Conservation (phyloP, 2,329 filamentous ascomycete genomes). For the Arthrinium phaeospermum region DNA sequence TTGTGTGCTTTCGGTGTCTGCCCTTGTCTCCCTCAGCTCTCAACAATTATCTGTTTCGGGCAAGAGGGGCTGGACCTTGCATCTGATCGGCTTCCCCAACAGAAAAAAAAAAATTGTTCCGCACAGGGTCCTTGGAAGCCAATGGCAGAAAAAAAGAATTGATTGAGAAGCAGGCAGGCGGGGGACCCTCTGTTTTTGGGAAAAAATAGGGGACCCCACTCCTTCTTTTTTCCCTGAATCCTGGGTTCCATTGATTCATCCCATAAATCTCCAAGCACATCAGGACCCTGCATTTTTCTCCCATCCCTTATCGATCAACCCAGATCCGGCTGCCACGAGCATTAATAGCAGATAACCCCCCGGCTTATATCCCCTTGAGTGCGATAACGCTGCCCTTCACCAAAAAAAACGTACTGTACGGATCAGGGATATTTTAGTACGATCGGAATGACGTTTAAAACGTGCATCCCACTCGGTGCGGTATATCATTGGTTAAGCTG, state of each 20-base stretch:
- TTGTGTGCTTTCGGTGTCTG: neutral
- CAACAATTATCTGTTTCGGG: slow-evolving; percentile 16
- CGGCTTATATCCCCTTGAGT: neutral
- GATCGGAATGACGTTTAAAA: no score
- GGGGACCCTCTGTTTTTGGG: neutral
- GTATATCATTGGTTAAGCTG: no score
- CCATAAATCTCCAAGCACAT: slow-evolving; percentile 8
- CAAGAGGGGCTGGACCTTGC: slow-evolving; percentile 15
- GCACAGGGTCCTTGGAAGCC: neutral
- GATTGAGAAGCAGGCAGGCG: neutral
- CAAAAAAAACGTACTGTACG: no score
- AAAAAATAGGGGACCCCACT: neutral
- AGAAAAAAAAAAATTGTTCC: slow-evolving; percentile 12
- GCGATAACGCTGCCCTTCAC: no score
- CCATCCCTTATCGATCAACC: slow-evolving; percentile 2
- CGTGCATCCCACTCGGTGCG: no score
- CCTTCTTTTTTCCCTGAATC: neutral
- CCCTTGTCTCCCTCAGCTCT: neutral
- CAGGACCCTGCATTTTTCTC: slow-evolving; percentile 4
- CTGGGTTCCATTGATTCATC: neutral
- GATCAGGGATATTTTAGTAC: no score
- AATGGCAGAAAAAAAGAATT: neutral
- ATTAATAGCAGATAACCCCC: neutral
- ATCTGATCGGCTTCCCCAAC: slow-evolving; percentile 17
- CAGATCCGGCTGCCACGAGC: neutral